These are phyloP conservation scores for Kappamyces sp. DNA, from an alignment of 192 early-diverging fungal species.

Conservation along the genomic window DNA sequence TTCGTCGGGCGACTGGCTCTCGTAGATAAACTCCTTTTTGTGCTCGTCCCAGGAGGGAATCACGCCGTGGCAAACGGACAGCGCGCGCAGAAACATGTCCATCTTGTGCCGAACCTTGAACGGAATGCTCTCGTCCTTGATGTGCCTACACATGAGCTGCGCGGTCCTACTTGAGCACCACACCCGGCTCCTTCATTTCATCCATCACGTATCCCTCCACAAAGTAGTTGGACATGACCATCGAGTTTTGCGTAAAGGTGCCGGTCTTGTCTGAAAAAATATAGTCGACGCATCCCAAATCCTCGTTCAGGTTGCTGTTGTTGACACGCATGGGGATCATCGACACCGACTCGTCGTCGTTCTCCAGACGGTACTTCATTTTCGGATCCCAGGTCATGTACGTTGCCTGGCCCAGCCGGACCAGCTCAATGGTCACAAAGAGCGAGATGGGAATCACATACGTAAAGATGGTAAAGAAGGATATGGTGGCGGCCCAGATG, in stretches of 20 bases:
- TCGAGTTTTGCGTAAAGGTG: slow-evolving; percentile 51
- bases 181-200: slow-evolving; percentile 38
- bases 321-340: slow-evolving; percentile 34
- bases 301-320: slow-evolving; percentile 64
- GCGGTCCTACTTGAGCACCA: slow-evolving; percentile 52
- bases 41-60: slow-evolving; percentile 42
- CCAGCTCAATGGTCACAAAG: slow-evolving; percentile 67
- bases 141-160: slow-evolving; percentile 1
- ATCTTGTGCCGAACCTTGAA: slow-evolving; percentile 17
- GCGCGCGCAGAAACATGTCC: slow-evolving; percentile 55
- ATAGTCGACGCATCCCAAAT: slow-evolving; percentile 79
- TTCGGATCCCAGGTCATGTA: slow-evolving; percentile 59
- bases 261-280: slow-evolving; percentile 72
- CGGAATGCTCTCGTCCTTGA: slow-evolving; percentile 22
- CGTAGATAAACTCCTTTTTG: slow-evolving; percentile 64
- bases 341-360: slow-evolving; percentile 20
- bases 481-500: slow-evolving; percentile 26
- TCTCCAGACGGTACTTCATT: slow-evolving; percentile 34
- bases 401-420: slow-evolving; percentile 56
- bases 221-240: slow-evolving; percentile 54
- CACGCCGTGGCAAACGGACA: slow-evolving; percentile 76
- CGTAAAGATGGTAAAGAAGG: slow-evolving; percentile 54
- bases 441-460: slow-evolving; percentile 71
- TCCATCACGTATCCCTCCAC: slow-evolving; percentile 74
- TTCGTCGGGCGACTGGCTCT: slow-evolving; percentile 75